Conservation (phyloP, 768 basidiomycete genomes). For the Serendipita sp. region DNA sequence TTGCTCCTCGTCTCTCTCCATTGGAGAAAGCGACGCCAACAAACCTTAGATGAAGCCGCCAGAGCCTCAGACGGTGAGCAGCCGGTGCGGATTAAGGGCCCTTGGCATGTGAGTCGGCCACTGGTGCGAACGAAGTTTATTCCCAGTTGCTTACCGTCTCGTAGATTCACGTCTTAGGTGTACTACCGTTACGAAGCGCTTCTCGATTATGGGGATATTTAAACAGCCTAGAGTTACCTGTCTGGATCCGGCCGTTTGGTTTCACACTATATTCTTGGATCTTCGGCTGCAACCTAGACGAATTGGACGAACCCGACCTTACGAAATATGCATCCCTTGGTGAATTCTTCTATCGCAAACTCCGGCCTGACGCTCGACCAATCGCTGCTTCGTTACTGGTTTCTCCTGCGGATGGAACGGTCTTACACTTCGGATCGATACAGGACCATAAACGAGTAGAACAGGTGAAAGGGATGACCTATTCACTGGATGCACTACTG, state of each 20-base stretch:
- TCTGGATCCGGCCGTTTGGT: constrained; percentile 89
- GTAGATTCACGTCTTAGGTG: constrained; percentile 91
- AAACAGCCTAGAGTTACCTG: constrained; percentile 81
- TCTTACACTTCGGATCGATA: constrained; percentile 85
- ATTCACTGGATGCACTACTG: constrained; percentile 85
- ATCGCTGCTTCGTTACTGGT: constrained; percentile 63
- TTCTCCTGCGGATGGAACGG: constrained; percentile 77
- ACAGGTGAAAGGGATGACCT: constrained; percentile 95
- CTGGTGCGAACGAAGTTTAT: background rate
- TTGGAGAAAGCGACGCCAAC: constrained; percentile 44
- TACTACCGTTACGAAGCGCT: constrained; percentile 82
- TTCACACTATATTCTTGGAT: constrained; percentile 67
- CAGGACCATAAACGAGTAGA: constrained; percentile 60
- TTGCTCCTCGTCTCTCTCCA: constrained; percentile 68
- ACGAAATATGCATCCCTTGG: constrained; percentile 72
- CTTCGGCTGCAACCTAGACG: constrained; percentile 92
- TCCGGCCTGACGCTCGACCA: constrained; percentile 69
- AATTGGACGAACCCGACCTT: constrained; percentile 68
- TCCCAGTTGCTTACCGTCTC: constrained; percentile 1
- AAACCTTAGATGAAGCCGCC: constrained; percentile 20
- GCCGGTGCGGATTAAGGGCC: constrained; percentile 65
- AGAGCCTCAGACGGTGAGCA: constrained; percentile 58
- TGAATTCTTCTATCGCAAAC: constrained; percentile 83
- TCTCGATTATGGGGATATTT: constrained; percentile 96
- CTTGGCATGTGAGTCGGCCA: constrained; percentile 61